Evolutionary conservation across 768 basidiomycete species (phyloP).

Genomic region (Lentinus tigrinus): DNA sequence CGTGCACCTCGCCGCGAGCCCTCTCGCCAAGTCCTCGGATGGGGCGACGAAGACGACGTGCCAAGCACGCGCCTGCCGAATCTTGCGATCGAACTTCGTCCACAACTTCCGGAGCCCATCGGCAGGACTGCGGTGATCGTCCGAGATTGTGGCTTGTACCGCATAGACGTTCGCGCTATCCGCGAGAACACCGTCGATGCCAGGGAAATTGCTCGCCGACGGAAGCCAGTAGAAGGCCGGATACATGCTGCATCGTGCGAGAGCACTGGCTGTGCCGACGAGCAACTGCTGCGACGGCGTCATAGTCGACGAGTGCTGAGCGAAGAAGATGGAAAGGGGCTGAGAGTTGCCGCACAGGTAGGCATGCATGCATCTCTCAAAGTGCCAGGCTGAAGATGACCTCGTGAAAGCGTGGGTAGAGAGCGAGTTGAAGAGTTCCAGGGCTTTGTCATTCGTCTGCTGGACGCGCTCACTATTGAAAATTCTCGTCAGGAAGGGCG

Average conservation of each 20-base stretch:
- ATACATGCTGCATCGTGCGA: background rate
- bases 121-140: background rate
- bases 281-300: background rate
- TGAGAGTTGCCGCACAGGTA: background rate
- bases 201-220: background rate
- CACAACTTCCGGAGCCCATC: background rate
- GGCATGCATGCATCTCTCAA: background rate
- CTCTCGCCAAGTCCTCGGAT: background rate
- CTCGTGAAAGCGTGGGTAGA: background rate
- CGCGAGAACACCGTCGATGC: background rate
- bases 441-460: background rate
- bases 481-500: background rate
- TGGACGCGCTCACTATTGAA: background rate
- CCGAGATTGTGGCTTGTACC: background rate
- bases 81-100: background rate
- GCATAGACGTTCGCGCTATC: background rate
- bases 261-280: background rate
- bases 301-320: background rate
- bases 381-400: background rate
- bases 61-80: background rate
- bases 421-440: background rate
- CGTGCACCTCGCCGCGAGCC: background rate
- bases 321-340: background rate
- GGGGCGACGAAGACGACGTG: background rate
- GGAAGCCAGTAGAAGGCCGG: background rate